These are phyloP conservation scores for Metschnikowia santaceciliae DNA, from an alignment of 805 yeast species.

Conservation along the genomic window DNA sequence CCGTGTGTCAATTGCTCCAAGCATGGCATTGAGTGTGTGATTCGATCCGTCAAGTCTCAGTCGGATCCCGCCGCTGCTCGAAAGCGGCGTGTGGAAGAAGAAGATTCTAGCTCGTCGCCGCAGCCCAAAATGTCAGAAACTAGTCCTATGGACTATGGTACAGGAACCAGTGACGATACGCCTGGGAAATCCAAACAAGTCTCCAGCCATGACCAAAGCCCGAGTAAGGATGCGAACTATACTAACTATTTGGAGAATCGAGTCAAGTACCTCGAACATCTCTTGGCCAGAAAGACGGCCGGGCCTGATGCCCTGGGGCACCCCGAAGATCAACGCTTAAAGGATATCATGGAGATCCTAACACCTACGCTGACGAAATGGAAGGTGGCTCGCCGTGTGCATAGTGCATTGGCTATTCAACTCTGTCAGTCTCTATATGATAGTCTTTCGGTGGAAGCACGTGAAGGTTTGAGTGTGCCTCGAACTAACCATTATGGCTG, in stretches of 20 bases:
- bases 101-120: not conserved
- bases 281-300: not conserved
- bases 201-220: not conserved
- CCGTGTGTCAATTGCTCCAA: slow-evolving; percentile 49
- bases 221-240: not conserved
- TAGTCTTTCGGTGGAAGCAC: slow-evolving; percentile 31
- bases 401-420: slow-evolving; percentile 32
- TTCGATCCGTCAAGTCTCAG: slow-evolving; percentile 4
- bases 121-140: not conserved
- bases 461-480: slow-evolving; percentile 41
- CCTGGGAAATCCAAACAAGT: not conserved
- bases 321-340: slow-evolving; percentile 7
- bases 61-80: not conserved
- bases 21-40: slow-evolving; percentile 34
- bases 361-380: slow-evolving; percentile 35
- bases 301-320: not conserved
- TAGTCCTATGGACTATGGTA: not conserved
- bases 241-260: slow-evolving; percentile 32
- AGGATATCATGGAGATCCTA: slow-evolving; percentile 18
- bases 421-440: slow-evolving; percentile 33
- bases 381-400: slow-evolving; percentile 46
- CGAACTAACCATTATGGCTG: slow-evolving; percentile 61
- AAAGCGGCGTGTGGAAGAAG: not conserved
- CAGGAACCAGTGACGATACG: not conserved
- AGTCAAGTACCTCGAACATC: slow-evolving; percentile 36